phyloP scores from a whole-genome alignment of 768 basidiomycete species.

The Russula lepida region DNA sequence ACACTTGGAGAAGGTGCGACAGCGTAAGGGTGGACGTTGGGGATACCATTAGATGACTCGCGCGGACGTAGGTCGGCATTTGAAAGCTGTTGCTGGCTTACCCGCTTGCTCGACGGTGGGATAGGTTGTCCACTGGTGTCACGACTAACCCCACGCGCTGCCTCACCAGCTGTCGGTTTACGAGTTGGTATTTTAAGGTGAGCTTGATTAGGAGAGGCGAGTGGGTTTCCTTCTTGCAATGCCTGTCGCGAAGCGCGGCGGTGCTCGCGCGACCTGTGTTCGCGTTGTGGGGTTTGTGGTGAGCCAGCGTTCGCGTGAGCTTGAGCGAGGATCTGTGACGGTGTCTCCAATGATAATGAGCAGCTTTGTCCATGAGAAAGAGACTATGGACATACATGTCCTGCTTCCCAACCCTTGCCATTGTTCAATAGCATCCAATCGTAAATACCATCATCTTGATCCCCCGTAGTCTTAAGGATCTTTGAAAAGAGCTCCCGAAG shows the following conservation, averaged over 20 bases:
- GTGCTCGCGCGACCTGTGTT: conserved; percentile 37
- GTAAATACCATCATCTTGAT: conserved; percentile 85
- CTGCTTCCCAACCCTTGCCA: conserved; percentile 94
- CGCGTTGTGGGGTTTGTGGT: conserved; percentile 48
- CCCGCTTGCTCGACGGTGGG: conserved; percentile 57
- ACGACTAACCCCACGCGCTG: conserved; percentile 41
- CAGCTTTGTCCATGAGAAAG: not conserved
- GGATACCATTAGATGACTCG: conserved; percentile 35
- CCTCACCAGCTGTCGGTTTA: conserved; percentile 38
- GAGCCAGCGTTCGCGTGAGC: conserved; percentile 48
- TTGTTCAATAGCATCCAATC: conserved; percentile 96
- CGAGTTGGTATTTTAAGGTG: conserved; percentile 54
- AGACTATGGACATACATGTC: conserved; percentile 48
- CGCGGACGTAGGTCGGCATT: conserved; percentile 28
- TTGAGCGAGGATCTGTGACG: conserved; percentile 38
- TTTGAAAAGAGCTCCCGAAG: conserved; percentile 90
- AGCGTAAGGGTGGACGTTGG: conserved; percentile 56
- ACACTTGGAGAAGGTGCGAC: conserved; percentile 49
- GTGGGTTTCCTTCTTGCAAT: conserved; percentile 46
- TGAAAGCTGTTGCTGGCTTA: conserved; percentile 47
- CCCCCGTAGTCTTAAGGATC: conserved; percentile 78
- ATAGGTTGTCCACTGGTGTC: conserved; percentile 56
- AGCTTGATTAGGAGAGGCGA: conserved; percentile 56
- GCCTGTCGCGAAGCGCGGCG: conserved; percentile 47
- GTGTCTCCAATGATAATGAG: conserved; percentile 29